phyloP scores from a whole-genome alignment of 1,139 yeast species.

The Pichia sp. region DNA sequence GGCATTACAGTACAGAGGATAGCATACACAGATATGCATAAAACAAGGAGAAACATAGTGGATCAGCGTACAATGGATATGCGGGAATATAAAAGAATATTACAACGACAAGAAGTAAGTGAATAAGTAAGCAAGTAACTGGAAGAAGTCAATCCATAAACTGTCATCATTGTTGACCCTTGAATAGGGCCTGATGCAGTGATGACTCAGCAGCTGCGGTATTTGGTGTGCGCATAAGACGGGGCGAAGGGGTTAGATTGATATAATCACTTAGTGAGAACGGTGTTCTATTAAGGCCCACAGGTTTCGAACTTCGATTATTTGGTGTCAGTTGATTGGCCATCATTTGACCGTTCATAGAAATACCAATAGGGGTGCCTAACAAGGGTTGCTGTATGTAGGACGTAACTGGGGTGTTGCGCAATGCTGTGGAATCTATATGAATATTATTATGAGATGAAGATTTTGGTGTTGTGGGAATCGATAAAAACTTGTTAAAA shows the following conservation, averaged over 20 bases:
- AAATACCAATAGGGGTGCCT: constrained; percentile 18
- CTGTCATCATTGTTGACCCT: constrained; percentile 6
- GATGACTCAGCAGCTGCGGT: neutral
- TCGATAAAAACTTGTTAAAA: constrained; percentile 6
- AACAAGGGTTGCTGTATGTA: constrained; percentile 13
- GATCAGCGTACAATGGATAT: no score
- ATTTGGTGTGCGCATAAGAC: constrained; percentile 26
- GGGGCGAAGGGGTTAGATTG: constrained; percentile 70
- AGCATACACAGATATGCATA: no score
- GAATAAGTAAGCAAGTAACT: no score
- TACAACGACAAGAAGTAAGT: no score
- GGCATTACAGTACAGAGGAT: no score
- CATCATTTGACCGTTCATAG: neutral
- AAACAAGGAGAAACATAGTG: no score
- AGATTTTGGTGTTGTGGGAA: constrained; percentile 30
- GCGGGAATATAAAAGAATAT: no score
- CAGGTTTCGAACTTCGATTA: constrained; percentile 10
- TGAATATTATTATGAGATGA: constrained; percentile 10
- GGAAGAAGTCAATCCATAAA: constrained; percentile 12
- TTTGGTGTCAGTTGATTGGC: constrained; percentile 13
- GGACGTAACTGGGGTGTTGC: constrained; percentile 3
- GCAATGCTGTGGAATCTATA: constrained; percentile 23
- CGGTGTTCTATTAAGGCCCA: constrained; percentile 40
- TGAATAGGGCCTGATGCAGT: neutral
- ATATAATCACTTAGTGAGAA: constrained; percentile 81